Evolutionary conservation across 225 moss, liverwort and hornwort species (phyloP).

Genomic region (Neckera pumila): DNA sequence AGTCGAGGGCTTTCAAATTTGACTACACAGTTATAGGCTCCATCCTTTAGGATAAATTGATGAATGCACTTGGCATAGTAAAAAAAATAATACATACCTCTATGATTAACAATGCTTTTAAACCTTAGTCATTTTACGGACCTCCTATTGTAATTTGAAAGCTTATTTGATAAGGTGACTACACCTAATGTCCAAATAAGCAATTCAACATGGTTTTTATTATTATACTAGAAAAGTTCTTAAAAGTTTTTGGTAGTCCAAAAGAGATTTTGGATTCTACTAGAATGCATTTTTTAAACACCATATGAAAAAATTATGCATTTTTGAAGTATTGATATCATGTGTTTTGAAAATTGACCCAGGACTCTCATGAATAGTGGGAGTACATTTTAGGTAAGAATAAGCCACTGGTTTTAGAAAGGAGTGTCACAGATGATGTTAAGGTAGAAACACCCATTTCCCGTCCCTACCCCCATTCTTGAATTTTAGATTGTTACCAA

Average conservation of each 20-base stretch:
- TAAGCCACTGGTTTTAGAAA: too few species aligned
- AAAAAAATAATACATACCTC: not conserved
- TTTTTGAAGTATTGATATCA: too few species aligned
- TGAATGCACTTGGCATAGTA: not conserved
- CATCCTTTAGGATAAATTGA: not conserved
- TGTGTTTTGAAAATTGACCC: too few species aligned
- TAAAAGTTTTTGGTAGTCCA: accelerated
- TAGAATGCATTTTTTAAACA: not conserved
- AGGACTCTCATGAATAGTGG: too few species aligned
- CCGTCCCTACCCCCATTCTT: too few species aligned
- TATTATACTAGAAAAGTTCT: too few species aligned
- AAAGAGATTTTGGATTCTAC: not conserved
- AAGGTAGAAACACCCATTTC: too few species aligned
- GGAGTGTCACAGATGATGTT: too few species aligned
- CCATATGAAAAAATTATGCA: too few species aligned
- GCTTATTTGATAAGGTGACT: not conserved
- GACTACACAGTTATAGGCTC: not conserved
- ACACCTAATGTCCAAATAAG: not conserved
- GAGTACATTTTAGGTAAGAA: too few species aligned
- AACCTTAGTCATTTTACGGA: not conserved
- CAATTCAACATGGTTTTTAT: not conserved
- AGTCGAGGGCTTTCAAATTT: not conserved
- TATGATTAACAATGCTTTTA: too few species aligned
- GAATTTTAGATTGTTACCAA: too few species aligned
- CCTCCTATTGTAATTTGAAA: not conserved